Conservation (phyloP, 768 basidiomycete genomes). For the Lactifluus volemus region DNA sequence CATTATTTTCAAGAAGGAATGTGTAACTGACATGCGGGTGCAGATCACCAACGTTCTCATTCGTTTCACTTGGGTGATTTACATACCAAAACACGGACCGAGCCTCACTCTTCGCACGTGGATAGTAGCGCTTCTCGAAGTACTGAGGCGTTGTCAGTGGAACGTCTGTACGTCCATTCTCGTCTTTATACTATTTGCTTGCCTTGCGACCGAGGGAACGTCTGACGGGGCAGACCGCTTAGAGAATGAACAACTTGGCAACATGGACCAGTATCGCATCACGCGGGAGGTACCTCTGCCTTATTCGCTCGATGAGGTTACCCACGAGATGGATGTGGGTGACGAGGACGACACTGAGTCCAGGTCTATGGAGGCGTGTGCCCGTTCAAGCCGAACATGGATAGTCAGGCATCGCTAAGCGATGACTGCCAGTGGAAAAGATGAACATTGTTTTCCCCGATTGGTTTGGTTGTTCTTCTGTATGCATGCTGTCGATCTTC, state of each 20-base stretch:
- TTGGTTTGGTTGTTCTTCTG: background rate
- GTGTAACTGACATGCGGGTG: background rate
- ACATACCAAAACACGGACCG: conserved; percentile 48
- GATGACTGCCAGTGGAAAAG: background rate
- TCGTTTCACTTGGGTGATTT: conserved; percentile 78
- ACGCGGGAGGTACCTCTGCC: conserved; percentile 81
- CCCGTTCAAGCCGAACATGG: background rate
- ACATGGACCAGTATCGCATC: conserved; percentile 86
- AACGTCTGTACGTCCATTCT: conserved; percentile 63
- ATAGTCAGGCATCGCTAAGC: background rate
- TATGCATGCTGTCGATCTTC: background rate
- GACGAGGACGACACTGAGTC: conserved; percentile 21
- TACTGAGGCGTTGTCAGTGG: conserved; percentile 81
- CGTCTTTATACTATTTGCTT: background rate
- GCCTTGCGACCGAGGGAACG: background rate
- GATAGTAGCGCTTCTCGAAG: conserved; percentile 62
- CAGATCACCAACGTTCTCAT: conserved; percentile 65
- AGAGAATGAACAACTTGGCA: conserved; percentile 90
- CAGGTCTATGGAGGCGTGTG: background rate
- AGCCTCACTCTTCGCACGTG: conserved; percentile 51
- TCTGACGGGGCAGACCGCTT: conserved; percentile 45
- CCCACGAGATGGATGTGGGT: conserved; percentile 39
- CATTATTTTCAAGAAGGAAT: background rate
- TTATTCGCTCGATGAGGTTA: conserved; percentile 46
- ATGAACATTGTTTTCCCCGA: background rate